Evolutionary conservation across 345 rosid genomes (phyloP).

Genomic region (Populus davidiana): DNA sequence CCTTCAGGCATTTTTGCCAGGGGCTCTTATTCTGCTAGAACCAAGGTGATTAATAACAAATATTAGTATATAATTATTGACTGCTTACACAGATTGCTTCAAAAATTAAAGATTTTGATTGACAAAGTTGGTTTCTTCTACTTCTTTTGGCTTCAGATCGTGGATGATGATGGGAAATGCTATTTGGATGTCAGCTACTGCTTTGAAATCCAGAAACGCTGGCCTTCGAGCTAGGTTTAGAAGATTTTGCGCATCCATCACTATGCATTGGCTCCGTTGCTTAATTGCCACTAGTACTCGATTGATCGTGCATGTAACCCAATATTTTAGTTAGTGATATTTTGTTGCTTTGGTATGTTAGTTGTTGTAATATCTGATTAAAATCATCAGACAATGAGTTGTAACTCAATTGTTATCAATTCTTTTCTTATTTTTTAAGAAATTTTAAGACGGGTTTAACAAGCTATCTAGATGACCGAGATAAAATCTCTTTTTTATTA

Average conservation of each 20-base stretch:
- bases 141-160: constrained; percentile 24
- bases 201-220: constrained; percentile 38
- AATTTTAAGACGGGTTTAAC: rapidly evolving
- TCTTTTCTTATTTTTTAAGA: no score
- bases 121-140: not conserved
- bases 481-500: no score
- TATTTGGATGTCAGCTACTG: constrained; percentile 33
- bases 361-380: no score
- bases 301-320: no score
- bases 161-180: constrained; percentile 38
- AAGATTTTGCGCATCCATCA: not conserved
- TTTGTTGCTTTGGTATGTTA: no score
- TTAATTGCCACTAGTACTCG: no score
- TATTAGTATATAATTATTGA: no score
- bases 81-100: not conserved
- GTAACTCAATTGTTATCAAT: no score
- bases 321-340: no score
- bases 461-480: no score
- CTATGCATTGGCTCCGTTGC: not conserved
- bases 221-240: constrained; percentile 14
- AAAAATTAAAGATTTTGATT: not conserved
- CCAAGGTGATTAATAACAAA: constrained; percentile 12
- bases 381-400: no score
- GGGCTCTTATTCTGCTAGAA: constrained; percentile 35
- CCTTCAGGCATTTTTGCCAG: constrained; percentile 38